Percentiles rank a stretch among this genome's conserved stretches.
Conservation (phyloP, 352 stramenopile species). For the Phytophthora kernoviae region DNA sequence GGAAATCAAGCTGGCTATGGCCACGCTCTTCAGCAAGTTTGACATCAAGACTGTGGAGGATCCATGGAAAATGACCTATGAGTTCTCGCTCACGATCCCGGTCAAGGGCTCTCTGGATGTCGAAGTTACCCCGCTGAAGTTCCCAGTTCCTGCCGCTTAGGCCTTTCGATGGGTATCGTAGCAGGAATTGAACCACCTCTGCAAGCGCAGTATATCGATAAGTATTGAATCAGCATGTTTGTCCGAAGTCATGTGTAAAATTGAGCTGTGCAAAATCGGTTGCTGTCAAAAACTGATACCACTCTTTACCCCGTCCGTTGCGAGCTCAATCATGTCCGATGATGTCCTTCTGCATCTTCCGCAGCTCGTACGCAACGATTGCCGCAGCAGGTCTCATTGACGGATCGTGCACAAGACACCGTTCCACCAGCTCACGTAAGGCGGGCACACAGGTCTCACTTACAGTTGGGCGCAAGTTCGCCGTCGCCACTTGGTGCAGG, state of each 20-base stretch:
- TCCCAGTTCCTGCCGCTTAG: neutral
- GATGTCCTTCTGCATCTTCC: constrained; percentile 32
- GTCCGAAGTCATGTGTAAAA: too few relatives aligned
- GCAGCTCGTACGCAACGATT: constrained; percentile 36
- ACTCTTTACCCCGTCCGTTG: too few relatives aligned
- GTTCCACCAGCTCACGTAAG: constrained; percentile 33
- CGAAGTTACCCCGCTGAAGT: constrained; percentile 1
- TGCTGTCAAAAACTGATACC: too few relatives aligned
- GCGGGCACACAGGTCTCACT: constrained; percentile 21
- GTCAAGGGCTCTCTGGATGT: constrained; percentile 30
- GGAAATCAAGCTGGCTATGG: constrained; percentile 57
- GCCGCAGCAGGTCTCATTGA: constrained; percentile 24
- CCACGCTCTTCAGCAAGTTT: constrained; percentile 47
- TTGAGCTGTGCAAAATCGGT: too few relatives aligned
- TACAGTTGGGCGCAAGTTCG: constrained; percentile 35
- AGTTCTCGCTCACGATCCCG: constrained; percentile 38
- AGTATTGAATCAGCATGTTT: too few relatives aligned
- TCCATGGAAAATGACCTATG: constrained; percentile 44
- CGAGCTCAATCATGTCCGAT: constrained; percentile 21
- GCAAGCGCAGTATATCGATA: too few relatives aligned
- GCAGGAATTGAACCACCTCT: too few relatives aligned
- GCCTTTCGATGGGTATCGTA: too few relatives aligned
- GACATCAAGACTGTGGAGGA: constrained; percentile 42
- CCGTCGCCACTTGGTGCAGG: constrained; percentile 39
- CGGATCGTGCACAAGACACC: constrained; percentile 36